Evolutionary conservation across 2,329 filamentous ascomycete genomes (phyloP).

Genomic region (Trichoderma breve): DNA sequence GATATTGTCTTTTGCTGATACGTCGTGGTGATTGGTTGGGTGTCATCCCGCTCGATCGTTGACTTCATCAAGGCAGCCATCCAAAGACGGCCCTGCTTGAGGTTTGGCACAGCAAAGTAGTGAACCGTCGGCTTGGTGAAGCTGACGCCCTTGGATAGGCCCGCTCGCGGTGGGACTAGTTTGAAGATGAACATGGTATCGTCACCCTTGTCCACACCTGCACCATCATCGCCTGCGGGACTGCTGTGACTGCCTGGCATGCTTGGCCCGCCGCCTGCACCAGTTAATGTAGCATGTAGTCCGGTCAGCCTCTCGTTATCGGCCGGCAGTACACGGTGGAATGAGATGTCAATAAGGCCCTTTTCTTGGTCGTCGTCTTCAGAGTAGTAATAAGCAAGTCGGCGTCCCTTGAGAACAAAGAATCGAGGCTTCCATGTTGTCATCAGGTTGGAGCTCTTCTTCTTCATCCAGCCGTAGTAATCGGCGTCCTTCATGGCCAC

Average conservation of each 20-base stretch:
- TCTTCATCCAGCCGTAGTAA: conserved; percentile 99
- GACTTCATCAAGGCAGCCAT: conserved; percentile 99
- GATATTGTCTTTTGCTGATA: conserved; percentile 98
- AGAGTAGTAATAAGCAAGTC: conserved; percentile 93
- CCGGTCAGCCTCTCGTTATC: conserved; percentile 89
- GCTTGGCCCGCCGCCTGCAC: conserved; percentile 58
- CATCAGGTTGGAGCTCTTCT: conserved; percentile 94
- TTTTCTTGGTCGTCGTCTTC: conserved; percentile 91
- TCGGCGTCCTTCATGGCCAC: conserved; percentile 86
- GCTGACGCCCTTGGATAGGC: conserved; percentile 85
- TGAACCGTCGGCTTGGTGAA: conserved; percentile 98
- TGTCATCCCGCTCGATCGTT: conserved; percentile 89
- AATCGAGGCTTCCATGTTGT: conserved; percentile 95
- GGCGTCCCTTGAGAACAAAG: conserved; percentile 90
- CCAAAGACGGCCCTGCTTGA: conserved; percentile 87
- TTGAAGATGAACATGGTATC: conserved; percentile 97
- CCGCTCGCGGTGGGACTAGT: conserved; percentile 83
- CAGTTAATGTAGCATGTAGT: conserved; percentile 86
- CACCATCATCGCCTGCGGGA: conserved; percentile 41
- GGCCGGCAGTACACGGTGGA: conserved; percentile 91
- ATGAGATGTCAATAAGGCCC: conserved; percentile 95
- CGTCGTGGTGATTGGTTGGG: conserved; percentile 77
- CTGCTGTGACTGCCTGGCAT: conserved; percentile 54
- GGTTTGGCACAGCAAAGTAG: conserved; percentile 92
- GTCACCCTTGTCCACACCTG: conserved; percentile 46